A percentile compares a stretch with the other conserved stretches of the same genome.
Evolutionary conservation across 257 asterid genomes (phyloP).

Genomic region (Przewalskia tangutica): DNA sequence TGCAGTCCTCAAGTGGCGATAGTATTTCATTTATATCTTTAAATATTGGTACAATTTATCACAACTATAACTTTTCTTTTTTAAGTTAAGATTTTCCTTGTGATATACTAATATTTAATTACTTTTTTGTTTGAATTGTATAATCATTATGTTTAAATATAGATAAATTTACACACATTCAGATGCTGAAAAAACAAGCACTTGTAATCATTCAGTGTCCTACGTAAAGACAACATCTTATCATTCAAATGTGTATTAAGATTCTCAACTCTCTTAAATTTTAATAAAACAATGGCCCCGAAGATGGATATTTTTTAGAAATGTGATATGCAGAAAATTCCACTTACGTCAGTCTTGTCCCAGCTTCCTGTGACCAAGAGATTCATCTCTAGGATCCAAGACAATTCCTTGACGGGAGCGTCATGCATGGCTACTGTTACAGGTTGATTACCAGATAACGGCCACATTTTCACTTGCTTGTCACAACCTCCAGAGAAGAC

Average conservation of each 20-base stretch:
- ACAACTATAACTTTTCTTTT: neutral
- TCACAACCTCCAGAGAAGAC: constrained; percentile 99
- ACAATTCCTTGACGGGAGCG: constrained; percentile 83
- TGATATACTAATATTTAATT: neutral
- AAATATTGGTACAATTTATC: neutral
- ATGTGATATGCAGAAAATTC: neutral
- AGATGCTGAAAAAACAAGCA: neutral
- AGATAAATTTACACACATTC: neutral
- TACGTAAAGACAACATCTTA: neutral
- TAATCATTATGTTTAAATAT: neutral
- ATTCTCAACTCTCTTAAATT: neutral
- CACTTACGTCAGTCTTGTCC: constrained; percentile 88
- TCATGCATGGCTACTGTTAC: constrained; percentile 92
- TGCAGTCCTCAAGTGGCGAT: neutral
- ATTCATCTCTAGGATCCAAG: constrained; percentile 91
- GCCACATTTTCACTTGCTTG: constrained; percentile 99
- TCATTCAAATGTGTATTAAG: neutral
- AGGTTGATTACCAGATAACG: constrained; percentile 66
- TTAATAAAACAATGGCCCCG: neutral
- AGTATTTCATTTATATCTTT: neutral
- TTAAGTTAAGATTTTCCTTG: neutral
- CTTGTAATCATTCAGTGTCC: neutral
- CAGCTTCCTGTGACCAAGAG: constrained; percentile 84
- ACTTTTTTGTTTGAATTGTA: neutral
- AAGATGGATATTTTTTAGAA: neutral